Percentiles rank a stretch among this genome's conserved stretches.
Evolutionary conservation across 2,329 filamentous ascomycete genomes (phyloP).

Genomic region (Thielaviopsis euricoi): DNA sequence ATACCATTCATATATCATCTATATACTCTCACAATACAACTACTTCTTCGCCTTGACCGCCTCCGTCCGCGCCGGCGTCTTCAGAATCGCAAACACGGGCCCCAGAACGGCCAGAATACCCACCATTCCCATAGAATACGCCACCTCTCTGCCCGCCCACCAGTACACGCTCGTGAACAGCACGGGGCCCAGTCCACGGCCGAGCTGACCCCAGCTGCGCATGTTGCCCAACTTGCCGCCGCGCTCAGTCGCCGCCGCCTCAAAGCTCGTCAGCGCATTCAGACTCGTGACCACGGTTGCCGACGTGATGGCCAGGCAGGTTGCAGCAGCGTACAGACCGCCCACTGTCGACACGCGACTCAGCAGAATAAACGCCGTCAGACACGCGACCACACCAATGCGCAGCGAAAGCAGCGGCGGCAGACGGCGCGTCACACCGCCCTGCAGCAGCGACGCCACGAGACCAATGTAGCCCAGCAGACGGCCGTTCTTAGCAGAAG

Average conservation of each 20-base stretch:
- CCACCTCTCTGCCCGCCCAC: slow-evolving; percentile 85
- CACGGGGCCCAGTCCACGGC: slow-evolving; percentile 70
- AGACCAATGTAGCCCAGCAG: slow-evolving; percentile 84
- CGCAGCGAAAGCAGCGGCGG: slow-evolving; percentile 68
- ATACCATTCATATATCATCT: background rate
- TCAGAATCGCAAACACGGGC: slow-evolving; percentile 55
- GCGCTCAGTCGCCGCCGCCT: slow-evolving; percentile 63
- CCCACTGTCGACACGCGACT: slow-evolving; percentile 49
- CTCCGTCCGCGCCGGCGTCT: slow-evolving; percentile 32
- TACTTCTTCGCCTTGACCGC: background rate
- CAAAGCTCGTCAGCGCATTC: slow-evolving; percentile 82
- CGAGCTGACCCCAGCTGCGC: slow-evolving; percentile 69
- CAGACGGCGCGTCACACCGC: slow-evolving; percentile 72
- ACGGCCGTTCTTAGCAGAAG: slow-evolving; percentile 62
- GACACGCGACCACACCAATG: slow-evolving; percentile 60
- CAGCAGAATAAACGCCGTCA: slow-evolving; percentile 66
- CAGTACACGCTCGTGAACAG: slow-evolving; percentile 93
- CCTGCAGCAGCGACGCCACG: slow-evolving; percentile 81
- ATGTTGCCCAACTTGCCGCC: slow-evolving; percentile 77
- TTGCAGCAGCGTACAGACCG: slow-evolving; percentile 66
- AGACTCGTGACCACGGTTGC: slow-evolving; percentile 89
- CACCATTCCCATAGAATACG: slow-evolving; percentile 64
- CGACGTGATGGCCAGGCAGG: slow-evolving; percentile 72
- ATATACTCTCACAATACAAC: background rate
- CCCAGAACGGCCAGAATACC: slow-evolving; percentile 62